Conservation (phyloP, 2,329 filamentous ascomycete genomes). For the Hypoxylon sp. region DNA sequence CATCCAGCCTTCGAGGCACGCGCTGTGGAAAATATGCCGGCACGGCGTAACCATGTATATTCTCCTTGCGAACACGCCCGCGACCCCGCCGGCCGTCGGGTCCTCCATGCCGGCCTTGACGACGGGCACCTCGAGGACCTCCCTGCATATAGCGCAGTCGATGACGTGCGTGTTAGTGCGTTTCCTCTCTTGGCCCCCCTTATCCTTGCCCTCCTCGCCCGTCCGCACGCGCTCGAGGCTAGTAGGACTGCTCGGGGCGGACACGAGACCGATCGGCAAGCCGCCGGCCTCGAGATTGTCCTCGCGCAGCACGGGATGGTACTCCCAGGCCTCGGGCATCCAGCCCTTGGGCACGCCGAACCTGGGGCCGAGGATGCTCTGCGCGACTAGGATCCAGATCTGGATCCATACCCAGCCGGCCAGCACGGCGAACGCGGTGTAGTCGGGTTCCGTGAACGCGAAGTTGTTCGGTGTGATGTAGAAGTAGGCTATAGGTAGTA, state of each 20-base stretch:
- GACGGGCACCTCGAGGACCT: conserved; percentile 90
- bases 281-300: conserved; percentile 85
- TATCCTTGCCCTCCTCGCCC: conserved; percentile 47
- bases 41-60: conserved; percentile 98
- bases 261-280: conserved; percentile 81
- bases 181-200: conserved; percentile 45
- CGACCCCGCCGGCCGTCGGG: conserved; percentile 65
- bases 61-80: conserved; percentile 82
- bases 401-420: conserved; percentile 90
- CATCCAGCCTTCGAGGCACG: conserved; percentile 97
- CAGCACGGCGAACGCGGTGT: conserved; percentile 73
- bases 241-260: conserved; percentile 53
- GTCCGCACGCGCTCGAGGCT: conserved; percentile 53
- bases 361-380: conserved; percentile 89
- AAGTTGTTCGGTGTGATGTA: conserved; percentile 85
- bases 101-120: conserved; percentile 72
- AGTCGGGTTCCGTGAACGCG: conserved; percentile 80
- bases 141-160: conserved; percentile 96
- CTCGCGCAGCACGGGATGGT: conserved; percentile 89
- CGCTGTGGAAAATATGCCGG: conserved; percentile 93
- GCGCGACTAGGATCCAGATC: conserved; percentile 80
- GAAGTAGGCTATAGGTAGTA: conserved; percentile 88
- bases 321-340: conserved; percentile 88
- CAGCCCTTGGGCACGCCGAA: conserved; percentile 82
- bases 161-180: conserved; percentile 69